These are phyloP conservation scores for Linum lewisii DNA, from an alignment of 345 rosid species.

Conservation along the genomic window DNA sequence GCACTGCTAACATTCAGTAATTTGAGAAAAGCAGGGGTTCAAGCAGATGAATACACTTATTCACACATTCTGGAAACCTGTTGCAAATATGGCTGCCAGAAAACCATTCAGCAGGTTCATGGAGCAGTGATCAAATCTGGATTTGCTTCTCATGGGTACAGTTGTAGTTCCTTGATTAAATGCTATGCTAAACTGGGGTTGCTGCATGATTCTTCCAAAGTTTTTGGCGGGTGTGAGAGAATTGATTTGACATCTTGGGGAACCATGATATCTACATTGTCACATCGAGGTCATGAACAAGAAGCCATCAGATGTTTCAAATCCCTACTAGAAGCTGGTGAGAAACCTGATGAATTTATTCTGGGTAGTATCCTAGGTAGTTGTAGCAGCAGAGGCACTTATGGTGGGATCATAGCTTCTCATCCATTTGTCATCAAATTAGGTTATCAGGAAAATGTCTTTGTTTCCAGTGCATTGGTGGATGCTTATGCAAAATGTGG, in stretches of 20 bases:
- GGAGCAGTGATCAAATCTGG: constrained; percentile 22
- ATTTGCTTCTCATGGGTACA: constrained; percentile 18
- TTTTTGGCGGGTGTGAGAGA: constrained; percentile 19
- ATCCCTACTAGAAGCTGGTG: constrained; percentile 15
- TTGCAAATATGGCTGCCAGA: constrained; percentile 14
- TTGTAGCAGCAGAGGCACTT: constrained; percentile 19
- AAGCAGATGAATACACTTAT: constrained; percentile 20
- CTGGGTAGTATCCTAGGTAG: constrained; percentile 27
- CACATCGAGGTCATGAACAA: constrained; percentile 13
- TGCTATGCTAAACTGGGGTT: constrained; percentile 16
- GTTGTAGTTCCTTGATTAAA: constrained; percentile 25
- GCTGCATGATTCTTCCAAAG: constrained; percentile 22
- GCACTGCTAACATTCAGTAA: constrained; percentile 18
- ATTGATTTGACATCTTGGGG: constrained; percentile 26
- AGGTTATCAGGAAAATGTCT: constrained; percentile 18
- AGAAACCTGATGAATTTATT: constrained; percentile 29
- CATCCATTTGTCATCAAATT: constrained; percentile 27
- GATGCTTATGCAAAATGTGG: constrained; percentile 43
- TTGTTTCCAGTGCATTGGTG: constrained; percentile 27
- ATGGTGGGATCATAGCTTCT: constrained; percentile 16
- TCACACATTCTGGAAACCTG: constrained; percentile 28
- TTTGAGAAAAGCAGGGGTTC: constrained; percentile 13
- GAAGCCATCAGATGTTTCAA: constrained; percentile 24
- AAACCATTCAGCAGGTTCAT: constrained; percentile 23
- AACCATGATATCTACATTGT: constrained; percentile 22